Evolutionary conservation across 768 basidiomycete genomes (phyloP).

Genomic region (Lactarius hengduanensis): DNA sequence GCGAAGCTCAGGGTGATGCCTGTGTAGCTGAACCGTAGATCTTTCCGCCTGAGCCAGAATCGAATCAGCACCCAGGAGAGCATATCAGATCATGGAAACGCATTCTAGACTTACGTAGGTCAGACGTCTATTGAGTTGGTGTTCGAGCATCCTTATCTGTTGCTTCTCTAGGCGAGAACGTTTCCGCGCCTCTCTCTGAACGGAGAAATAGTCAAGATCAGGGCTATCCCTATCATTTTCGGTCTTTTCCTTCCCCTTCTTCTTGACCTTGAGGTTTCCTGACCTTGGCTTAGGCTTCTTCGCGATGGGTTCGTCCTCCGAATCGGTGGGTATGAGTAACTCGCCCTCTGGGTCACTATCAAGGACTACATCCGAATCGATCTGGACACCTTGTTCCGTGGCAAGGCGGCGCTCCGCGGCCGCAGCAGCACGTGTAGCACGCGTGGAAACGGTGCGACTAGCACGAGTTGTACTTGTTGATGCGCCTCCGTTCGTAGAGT

Average conservation of each 20-base stretch:
- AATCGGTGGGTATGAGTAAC: neutral
- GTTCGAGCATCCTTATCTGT: constrained; percentile 39
- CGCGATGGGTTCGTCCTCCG: constrained; percentile 16
- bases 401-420: constrained; percentile 56
- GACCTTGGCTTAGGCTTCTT: constrained; percentile 36
- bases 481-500: constrained; percentile 31
- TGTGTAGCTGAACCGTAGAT: constrained; percentile 56
- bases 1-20: constrained; percentile 75
- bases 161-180: constrained; percentile 26
- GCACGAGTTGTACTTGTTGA: constrained; percentile 35
- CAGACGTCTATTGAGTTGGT: constrained; percentile 68
- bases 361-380: constrained; percentile 31
- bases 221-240: constrained; percentile 17
- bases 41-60: constrained; percentile 60
- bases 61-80: constrained; percentile 16
- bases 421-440: constrained; percentile 46
- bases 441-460: constrained; percentile 39
- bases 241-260: constrained; percentile 29
- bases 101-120: constrained; percentile 53
- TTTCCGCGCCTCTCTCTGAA: constrained; percentile 18
- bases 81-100: neutral
- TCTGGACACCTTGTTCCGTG: constrained; percentile 25
- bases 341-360: constrained; percentile 14
- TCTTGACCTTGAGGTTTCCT: constrained; percentile 39
- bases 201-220: constrained; percentile 16